These are phyloP conservation scores for Oldenlandia corymbosa DNA, from an alignment of 257 asterid species.

Conservation along the genomic window DNA sequence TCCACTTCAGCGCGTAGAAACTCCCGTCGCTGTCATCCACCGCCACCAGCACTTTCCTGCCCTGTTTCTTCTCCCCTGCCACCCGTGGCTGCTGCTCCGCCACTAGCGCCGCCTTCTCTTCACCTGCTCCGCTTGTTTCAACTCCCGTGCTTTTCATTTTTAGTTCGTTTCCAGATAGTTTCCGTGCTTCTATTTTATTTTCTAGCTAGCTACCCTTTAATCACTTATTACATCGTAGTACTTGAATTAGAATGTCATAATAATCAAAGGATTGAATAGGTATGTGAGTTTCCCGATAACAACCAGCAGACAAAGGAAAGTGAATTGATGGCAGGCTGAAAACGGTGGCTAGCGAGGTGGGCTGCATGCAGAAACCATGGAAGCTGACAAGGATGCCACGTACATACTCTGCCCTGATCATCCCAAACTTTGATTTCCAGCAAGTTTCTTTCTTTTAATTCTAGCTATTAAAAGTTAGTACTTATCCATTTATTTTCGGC, in stretches of 20 bases:
- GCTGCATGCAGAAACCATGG: background rate
- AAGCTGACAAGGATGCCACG: conserved; percentile 1
- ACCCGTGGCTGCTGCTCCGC: conserved; percentile 10
- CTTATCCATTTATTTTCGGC: too few species aligned
- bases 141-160: background rate
- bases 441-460: too few species aligned
- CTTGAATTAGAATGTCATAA: too few species aligned
- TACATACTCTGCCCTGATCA: too few species aligned
- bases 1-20: conserved; percentile 59
- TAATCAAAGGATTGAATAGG: background rate
- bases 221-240: too few species aligned
- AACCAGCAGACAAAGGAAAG: too few species aligned
- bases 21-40: conserved; percentile 61
- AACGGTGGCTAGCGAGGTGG: conserved; percentile 4
- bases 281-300: too few species aligned
- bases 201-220: too few species aligned
- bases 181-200: too few species aligned
- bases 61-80: conserved; percentile 10
- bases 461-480: too few species aligned
- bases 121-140: background rate
- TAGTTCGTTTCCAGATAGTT: background rate
- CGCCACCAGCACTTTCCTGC: conserved; percentile 52
- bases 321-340: too few species aligned
- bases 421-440: too few species aligned
- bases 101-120: background rate